Evolutionary conservation across 768 basidiomycete genomes (phyloP).

Genomic region (Boletus rubroflammeus): DNA sequence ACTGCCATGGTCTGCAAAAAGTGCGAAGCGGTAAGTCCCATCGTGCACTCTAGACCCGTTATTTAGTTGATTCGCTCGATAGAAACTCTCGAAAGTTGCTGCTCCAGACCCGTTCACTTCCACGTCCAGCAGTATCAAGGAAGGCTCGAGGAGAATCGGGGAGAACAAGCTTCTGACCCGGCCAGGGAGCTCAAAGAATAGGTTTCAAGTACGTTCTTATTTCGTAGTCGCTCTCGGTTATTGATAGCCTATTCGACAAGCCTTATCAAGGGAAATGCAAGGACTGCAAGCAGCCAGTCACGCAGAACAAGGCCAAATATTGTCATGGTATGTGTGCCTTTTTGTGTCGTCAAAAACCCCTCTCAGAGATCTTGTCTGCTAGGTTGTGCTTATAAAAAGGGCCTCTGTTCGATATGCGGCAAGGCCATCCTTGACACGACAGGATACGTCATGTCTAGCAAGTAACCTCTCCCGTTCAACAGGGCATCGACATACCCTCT

Average conservation of each 20-base stretch:
- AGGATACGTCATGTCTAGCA: slow-evolving; percentile 82
- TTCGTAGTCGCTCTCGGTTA: slow-evolving; percentile 11
- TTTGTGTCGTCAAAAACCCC: slow-evolving; percentile 1
- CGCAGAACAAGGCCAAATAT: slow-evolving; percentile 86
- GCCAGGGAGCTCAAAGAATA: slow-evolving; percentile 69
- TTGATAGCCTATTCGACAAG: slow-evolving; percentile 34
- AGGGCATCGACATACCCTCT: slow-evolving; percentile 1
- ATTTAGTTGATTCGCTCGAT: background rate
- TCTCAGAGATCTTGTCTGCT: slow-evolving; percentile 8
- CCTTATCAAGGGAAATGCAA: slow-evolving; percentile 86
- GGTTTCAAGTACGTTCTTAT: slow-evolving; percentile 59
- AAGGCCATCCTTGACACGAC: slow-evolving; percentile 82
- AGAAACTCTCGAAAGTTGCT: slow-evolving; percentile 91
- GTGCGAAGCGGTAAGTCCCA: slow-evolving; percentile 62
- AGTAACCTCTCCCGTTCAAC: slow-evolving; percentile 37
- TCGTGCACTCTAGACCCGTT: slow-evolving; percentile 10
- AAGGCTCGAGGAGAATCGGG: slow-evolving; percentile 74
- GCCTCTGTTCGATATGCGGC: slow-evolving; percentile 83
- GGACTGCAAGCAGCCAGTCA: slow-evolving; percentile 79
- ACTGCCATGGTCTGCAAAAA: slow-evolving; percentile 79
- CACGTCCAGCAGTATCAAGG: slow-evolving; percentile 70
- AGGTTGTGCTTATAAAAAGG: slow-evolving; percentile 90
- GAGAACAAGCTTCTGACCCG: slow-evolving; percentile 79
- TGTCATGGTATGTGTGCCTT: slow-evolving; percentile 64
- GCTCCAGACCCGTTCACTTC: slow-evolving; percentile 85